Evolutionary conservation across 441 rosid genomes (phyloP), one percentile per base, ranked within the genome.

Genomic region (Bocquillonia castaneifolia): DNA sequence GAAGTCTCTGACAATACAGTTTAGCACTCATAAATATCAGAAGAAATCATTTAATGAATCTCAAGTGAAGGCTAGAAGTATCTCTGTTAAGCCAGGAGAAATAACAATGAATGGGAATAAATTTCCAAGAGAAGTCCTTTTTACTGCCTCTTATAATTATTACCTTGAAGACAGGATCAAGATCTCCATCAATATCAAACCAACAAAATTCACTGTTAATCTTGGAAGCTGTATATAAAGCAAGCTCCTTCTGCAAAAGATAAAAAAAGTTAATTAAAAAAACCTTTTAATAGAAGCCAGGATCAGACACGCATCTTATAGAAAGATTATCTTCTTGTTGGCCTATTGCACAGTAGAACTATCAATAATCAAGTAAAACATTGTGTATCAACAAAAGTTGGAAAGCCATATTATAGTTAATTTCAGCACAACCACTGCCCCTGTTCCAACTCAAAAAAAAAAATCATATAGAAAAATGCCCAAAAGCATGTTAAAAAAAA

Each of bases 121-220:
- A 54, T 36, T 28, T 14, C 10, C 5, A 57, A 23, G 9, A 64
- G 22, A 52, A 22, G 14, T 15, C 37, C 32, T 54, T 62, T 9
- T 31, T 28, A 67, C 18, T 45, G 32, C 20, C 26, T 9, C 51
- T 10, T 51, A 23, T 17, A 57, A 71, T 45, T 42, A 70, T 76
- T 75, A 94, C 98, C 99, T 94, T 94, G 82, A 94, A 94, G 77
- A 94, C 82, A 51, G 99, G 92, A 84, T 91, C 88, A 65, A 94
- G 79, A 78, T 94, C 99, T 74, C 91, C 89, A 80, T 94, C 99
- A 69, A 94, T 84, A 76, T 94, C 93, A 82, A 92, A 94, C 94
- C 91, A 92, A 74, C 83, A 74, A 70, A 91, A 94, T 55, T 92
- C 99, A 81, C 81, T 84, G 76, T 78, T 85, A 76, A 81, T 71